Evolutionary conservation across 106 monocot genomes (phyloP), one percentile per base, ranked within the genome.

Genomic region (Acanthochlamys bracteata): DNA sequence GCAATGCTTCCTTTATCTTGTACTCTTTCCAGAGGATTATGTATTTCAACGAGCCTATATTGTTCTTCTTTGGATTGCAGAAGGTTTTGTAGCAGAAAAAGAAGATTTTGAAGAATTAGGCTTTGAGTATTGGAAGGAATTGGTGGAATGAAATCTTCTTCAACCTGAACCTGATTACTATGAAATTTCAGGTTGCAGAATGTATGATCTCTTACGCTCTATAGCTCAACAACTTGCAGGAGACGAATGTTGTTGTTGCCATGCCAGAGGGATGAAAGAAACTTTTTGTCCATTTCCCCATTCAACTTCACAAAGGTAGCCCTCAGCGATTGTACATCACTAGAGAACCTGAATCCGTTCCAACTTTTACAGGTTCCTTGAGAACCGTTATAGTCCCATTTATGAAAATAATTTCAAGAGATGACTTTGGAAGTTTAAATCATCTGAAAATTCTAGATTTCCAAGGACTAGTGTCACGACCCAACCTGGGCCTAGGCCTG

Each of bases 1-100:
- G 51, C 51, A 51, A 19, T 51, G 51, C 51, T 51, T 51, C n/a
- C 51, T 51, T 51, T 51, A 51, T 51, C n/a, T 51, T 19, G 13
- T 8, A 51, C 51, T 51, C 51, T 51, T 15, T 51, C 51, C 51
- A 51, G 8, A 13, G n/a, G 51, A 19, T 51, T 51, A 19, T 13
- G 51, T 51, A 19, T 51, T 51, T 51, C 51, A 51, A 3, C 51
- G n/a, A 19, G 17, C 2, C n/a, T 13, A 1, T 3, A 51, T 4
- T 13, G 51, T 2, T 10, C 9, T 13, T n/a, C n/a, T n/a, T n/a
- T n/a, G n/a, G n/a, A n/a, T n/a, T n/a, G n/a, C 51, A 15, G 51
- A 51, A 19, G 51, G n/a, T 51, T 51, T 10, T 51, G 51, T 51
- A 19, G 51, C 2, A 51, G 9, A n/a, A n/a, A 51, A 19, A 51